A percentile compares a stretch with the other conserved stretches of the same genome.
Evolutionary conservation across 2,329 filamentous ascomycete genomes (phyloP).

Genomic region (Aspergillus intermedius): DNA sequence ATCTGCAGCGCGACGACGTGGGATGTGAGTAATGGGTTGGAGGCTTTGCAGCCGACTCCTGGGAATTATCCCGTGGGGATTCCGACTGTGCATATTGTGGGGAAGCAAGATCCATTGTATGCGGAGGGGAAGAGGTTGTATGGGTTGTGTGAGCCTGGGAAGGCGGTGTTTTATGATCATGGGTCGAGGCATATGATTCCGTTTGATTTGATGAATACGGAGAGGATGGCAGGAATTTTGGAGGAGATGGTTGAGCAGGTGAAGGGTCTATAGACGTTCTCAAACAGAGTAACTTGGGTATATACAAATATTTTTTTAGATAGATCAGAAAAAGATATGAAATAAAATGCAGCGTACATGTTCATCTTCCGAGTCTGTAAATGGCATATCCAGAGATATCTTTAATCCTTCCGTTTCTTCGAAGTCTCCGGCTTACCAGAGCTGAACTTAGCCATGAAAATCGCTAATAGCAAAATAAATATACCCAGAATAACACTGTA

Average conservation of each 20-base stretch:
- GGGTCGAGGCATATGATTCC: constrained; percentile 28
- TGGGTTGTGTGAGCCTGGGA: constrained; percentile 26
- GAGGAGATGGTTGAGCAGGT: constrained; percentile 20
- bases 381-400: too few species aligned
- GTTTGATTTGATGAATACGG: constrained; percentile 25
- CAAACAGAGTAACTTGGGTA: too few species aligned
- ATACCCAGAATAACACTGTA: constrained; percentile 17
- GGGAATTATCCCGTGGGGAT: constrained; percentile 22
- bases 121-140: constrained; percentile 23
- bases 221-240: constrained; percentile 21
- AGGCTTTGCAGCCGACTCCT: constrained; percentile 7
- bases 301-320: too few species aligned
- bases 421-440: constrained; percentile 2
- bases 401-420: constrained; percentile 1
- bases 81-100: constrained; percentile 35
- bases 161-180: constrained; percentile 31
- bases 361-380: too few species aligned
- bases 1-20: constrained; percentile 23
- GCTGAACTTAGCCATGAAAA: constrained; percentile 14
- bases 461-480: constrained; percentile 19
- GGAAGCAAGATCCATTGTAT: constrained; percentile 28
- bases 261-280: too few species aligned
- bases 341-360: too few species aligned
- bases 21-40: constrained; percentile 15
- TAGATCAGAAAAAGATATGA: too few species aligned